Evolutionary conservation across 139 green algal genomes (phyloP).

Genomic region (Picochlorum sp.): DNA sequence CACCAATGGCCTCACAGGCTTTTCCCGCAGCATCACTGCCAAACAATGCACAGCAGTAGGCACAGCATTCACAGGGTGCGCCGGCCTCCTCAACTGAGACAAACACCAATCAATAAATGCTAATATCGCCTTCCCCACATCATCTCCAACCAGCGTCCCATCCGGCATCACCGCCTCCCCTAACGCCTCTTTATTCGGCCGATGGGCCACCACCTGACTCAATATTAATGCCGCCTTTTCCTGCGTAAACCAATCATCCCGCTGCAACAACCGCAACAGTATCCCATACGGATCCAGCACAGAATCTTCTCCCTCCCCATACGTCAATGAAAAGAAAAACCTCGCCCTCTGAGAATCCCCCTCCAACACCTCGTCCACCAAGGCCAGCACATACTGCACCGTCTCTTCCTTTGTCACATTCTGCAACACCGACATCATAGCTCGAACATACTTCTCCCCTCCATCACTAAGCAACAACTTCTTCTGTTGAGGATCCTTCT

Average conservation of each 20-base stretch:
- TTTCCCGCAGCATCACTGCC: conserved; percentile 69
- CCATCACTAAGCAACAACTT: conserved; percentile 70
- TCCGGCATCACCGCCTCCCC: background rate
- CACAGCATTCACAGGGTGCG: conserved; percentile 45
- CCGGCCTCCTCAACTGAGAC: conserved; percentile 69
- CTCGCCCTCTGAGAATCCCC: conserved; percentile 33
- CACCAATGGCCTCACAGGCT: conserved; percentile 53
- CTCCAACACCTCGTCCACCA: conserved; percentile 73
- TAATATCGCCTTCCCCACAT: conserved; percentile 18
- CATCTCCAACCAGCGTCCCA: background rate
- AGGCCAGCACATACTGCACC: conserved; percentile 82
- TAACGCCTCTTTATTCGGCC: conserved; percentile 38
- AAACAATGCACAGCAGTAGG: conserved; percentile 52
- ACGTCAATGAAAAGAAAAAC: conserved; percentile 49
- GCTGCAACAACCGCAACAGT: conserved; percentile 70
- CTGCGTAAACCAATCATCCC: conserved; percentile 85
- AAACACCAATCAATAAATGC: conserved; percentile 81
- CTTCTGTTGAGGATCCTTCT: conserved; percentile 47
- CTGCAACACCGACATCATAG: conserved; percentile 74
- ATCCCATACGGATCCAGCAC: conserved; percentile 54
- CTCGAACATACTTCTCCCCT: conserved; percentile 60
- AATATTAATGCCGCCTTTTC: conserved; percentile 72
- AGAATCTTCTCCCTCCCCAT: background rate
- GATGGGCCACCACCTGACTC: conserved; percentile 45
- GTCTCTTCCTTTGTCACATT: conserved; percentile 86